These are phyloP conservation scores for Pisolithus thermaeus DNA, from an alignment of 1,284 basidiomycete genomes.

Conservation along the genomic window DNA sequence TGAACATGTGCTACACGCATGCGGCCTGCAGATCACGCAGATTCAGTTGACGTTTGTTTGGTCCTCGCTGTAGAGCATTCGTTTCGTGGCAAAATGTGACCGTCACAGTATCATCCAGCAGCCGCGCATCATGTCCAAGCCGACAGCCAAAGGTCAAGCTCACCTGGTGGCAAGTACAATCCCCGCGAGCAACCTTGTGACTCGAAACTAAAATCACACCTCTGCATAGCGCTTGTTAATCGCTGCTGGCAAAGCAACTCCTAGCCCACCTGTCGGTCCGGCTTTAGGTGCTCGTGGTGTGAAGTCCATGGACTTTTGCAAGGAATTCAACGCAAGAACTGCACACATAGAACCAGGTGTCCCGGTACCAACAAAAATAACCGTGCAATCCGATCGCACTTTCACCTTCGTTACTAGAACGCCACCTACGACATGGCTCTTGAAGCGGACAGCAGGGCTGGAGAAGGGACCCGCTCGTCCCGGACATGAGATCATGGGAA, in stretches of 20 bases:
- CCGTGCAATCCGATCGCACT: slow-evolving; percentile 90
- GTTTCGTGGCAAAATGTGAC: not conserved
- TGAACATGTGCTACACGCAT: not conserved
- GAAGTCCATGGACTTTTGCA: slow-evolving; percentile 99
- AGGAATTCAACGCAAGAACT: slow-evolving; percentile 92
- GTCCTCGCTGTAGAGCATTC: not conserved
- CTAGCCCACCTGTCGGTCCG: slow-evolving; percentile 94
- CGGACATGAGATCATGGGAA: slow-evolving; percentile 72
- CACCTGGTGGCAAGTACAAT: slow-evolving; percentile 27
- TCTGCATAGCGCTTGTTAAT: slow-evolving; percentile 70
- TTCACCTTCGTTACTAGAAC: slow-evolving; percentile 93
- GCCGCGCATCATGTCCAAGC: slow-evolving; percentile 19
- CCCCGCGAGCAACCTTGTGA: slow-evolving; percentile 5
- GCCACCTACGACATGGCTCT: slow-evolving; percentile 86
- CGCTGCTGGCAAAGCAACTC: slow-evolving; percentile 91
- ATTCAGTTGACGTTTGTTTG: slow-evolving; percentile 20
- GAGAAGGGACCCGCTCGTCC: slow-evolving; percentile 84
- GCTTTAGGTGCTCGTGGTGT: slow-evolving; percentile 97
- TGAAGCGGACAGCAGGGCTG: slow-evolving; percentile 89
- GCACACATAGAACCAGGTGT: slow-evolving; percentile 84
- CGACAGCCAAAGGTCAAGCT: slow-evolving; percentile 25
- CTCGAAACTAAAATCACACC: slow-evolving; percentile 1
- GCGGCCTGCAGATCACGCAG: not conserved
- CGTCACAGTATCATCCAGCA: not conserved
- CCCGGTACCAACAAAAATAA: slow-evolving; percentile 88